Conservation (phyloP, 768 basidiomycete genomes). For the Pleurotus eryngii region DNA sequence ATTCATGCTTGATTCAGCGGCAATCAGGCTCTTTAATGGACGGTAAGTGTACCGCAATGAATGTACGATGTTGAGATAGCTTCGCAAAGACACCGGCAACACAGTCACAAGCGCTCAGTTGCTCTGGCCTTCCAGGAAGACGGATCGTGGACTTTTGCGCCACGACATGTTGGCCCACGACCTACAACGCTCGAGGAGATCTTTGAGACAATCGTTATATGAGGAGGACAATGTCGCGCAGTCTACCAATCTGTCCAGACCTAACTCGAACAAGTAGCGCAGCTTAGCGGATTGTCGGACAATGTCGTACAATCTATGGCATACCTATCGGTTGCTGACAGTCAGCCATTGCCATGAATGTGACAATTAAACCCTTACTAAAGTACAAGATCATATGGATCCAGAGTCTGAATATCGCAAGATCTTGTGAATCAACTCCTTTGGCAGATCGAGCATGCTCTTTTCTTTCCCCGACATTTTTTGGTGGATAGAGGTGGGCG, state of each 20-base stretch:
- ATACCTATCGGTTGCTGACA: neutral
- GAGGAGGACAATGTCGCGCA: conserved; percentile 9
- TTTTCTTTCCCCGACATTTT: neutral
- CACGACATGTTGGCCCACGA: conserved; percentile 22
- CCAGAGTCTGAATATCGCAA: neutral
- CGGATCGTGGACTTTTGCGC: conserved; percentile 8
- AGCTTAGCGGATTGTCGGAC: conserved; percentile 19
- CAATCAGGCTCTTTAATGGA: no score
- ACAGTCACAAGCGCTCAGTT: conserved; percentile 47
- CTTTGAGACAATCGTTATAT: conserved; percentile 16
- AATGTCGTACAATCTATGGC: neutral
- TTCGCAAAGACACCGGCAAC: conserved; percentile 58
- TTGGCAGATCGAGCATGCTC: neutral
- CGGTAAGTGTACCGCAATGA: conserved; percentile 23
- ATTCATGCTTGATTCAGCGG: conserved; percentile 25
- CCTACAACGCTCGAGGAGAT: conserved; percentile 16
- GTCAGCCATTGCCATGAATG: neutral
- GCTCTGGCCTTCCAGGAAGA: conserved; percentile 18
- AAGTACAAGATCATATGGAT: neutral
- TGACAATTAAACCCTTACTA: neutral
- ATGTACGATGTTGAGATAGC: conserved; percentile 19
- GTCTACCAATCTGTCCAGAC: conserved; percentile 30
- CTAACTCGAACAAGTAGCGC: conserved; percentile 37
- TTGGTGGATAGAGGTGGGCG: no score
- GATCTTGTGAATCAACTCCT: neutral